Conservation (phyloP, 306 rosid species). For the Gastrolobium bilobum region DNA sequence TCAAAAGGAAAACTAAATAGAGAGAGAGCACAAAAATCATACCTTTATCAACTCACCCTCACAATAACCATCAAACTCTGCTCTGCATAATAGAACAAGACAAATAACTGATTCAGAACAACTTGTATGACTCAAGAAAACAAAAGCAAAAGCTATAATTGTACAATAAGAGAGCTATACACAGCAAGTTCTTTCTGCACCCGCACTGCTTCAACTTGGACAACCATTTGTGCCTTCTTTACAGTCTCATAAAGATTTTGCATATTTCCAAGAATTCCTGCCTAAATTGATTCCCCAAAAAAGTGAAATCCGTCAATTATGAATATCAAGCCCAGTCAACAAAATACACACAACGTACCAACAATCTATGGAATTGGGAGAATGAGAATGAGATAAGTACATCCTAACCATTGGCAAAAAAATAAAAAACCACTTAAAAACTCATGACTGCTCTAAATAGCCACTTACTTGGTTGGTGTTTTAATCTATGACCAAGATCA, state of each 20-base stretch:
- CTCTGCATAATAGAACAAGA: slow-evolving; percentile 68
- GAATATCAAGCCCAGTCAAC: slow-evolving; percentile 37
- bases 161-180: slow-evolving; percentile 58
- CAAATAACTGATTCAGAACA: slow-evolving; percentile 30
- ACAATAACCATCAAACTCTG: slow-evolving; percentile 93
- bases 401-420: not conserved
- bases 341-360: slow-evolving; percentile 38
- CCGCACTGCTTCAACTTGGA: slow-evolving; percentile 91
- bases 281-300: slow-evolving; percentile 59
- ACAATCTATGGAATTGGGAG: not conserved
- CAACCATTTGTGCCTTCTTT: slow-evolving; percentile 91
- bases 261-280: slow-evolving; percentile 86
- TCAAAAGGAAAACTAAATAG: slow-evolving; percentile 15
- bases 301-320: slow-evolving; percentile 26
- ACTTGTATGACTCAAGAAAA: not conserved
- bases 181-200: slow-evolving; percentile 88
- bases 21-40: slow-evolving; percentile 12
- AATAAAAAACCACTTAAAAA: not conserved
- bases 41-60: slow-evolving; percentile 96
- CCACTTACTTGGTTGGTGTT: slow-evolving; percentile 9
- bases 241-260: slow-evolving; percentile 85
- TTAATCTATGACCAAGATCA: not conserved
- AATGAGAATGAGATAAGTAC: slow-evolving; percentile 13
- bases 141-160: slow-evolving; percentile 31
- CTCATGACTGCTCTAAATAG: slow-evolving; percentile 13